Evolutionary conservation across 2,329 filamentous ascomycete genomes (phyloP).

Genomic region (Aspergillus sojae): DNA sequence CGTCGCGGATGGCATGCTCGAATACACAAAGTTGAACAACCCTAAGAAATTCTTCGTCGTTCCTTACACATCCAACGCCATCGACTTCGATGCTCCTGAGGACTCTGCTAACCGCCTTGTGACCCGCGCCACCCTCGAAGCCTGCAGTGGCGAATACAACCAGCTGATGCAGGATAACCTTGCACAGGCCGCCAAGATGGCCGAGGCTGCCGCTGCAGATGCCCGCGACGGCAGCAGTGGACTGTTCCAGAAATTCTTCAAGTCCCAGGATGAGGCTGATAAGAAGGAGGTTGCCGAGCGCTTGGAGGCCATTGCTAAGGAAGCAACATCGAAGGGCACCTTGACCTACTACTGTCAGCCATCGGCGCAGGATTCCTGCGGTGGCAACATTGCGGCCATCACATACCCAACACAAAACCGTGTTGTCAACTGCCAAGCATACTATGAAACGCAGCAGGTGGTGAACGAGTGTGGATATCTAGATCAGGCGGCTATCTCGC

Average conservation of each 20-base stretch:
- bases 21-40: slow-evolving; percentile 14
- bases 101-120: neutral
- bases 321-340: slow-evolving; percentile 16
- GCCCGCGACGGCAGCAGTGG: slow-evolving; percentile 11
- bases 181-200: slow-evolving; percentile 17
- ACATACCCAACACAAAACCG: slow-evolving; percentile 17
- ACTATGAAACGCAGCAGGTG: slow-evolving; percentile 14
- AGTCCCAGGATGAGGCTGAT: slow-evolving; percentile 10
- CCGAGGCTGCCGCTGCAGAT: slow-evolving; percentile 14
- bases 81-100: slow-evolving; percentile 13
- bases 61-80: slow-evolving; percentile 17
- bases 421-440: slow-evolving; percentile 21
- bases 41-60: slow-evolving; percentile 8
- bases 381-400: slow-evolving; percentile 19
- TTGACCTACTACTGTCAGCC: slow-evolving; percentile 21
- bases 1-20: slow-evolving; percentile 12
- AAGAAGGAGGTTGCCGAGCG: slow-evolving; percentile 16
- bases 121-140: slow-evolving; percentile 13
- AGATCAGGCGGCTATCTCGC: slow-evolving; percentile 15
- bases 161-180: slow-evolving; percentile 11
- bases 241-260: slow-evolving; percentile 22
- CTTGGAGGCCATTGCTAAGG: slow-evolving; percentile 18
- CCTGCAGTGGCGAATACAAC: slow-evolving; percentile 17
- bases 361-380: slow-evolving; percentile 16
- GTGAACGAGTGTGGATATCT: slow-evolving; percentile 13